Evolutionary conservation across 257 asterid genomes (phyloP), one percentile per base, ranked within the genome.

Genomic region (Nicotiana attenuata): DNA sequence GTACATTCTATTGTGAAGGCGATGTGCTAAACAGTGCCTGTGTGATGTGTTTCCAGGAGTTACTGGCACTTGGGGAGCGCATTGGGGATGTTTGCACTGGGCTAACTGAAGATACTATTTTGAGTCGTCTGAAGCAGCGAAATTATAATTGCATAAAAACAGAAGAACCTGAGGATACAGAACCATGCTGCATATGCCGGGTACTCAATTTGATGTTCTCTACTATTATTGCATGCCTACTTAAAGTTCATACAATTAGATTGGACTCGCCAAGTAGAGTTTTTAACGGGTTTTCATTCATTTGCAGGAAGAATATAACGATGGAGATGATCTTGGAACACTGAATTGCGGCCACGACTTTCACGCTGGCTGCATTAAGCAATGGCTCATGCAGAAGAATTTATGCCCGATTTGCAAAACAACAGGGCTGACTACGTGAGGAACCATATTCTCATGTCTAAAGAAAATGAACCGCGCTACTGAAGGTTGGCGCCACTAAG

Each of bases 161-260:
- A 45, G 83, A 79, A 17, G 77, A 28, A 41, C 35, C 86, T 3
- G 47, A 20, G 9, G 86, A 88, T 14, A 63, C 81, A 45, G 91
- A 88, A 82, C 91, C 91, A 24, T 88, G 91, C 84, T 88, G 87
- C 59, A 78, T 88, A 38, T 88, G 91, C 47, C 87, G 84, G 90
- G 91, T 88, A 80, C 65, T 71, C 14, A 71, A 45, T 47, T 24
- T 71, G 2, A 22, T 55, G 6, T 6, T 22, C 38, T 71, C 38
- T 71, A 45, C 38, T 20, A n/a, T 45, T 47, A 17, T 31, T 31
- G 22, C 76, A 2, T 22, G 47, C 28, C 47, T 67, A 8, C 17
- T 38, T 69, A 50, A 11, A 50, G 20, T 67, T 31, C 38, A 7
- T 50, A 14, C 63, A 7, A 24, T 35, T 24, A 47, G 35, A 7